These are phyloP conservation scores for Pleomassaria siparia DNA, from an alignment of 2,329 filamentous ascomycete species.

Conservation along the genomic window DNA sequence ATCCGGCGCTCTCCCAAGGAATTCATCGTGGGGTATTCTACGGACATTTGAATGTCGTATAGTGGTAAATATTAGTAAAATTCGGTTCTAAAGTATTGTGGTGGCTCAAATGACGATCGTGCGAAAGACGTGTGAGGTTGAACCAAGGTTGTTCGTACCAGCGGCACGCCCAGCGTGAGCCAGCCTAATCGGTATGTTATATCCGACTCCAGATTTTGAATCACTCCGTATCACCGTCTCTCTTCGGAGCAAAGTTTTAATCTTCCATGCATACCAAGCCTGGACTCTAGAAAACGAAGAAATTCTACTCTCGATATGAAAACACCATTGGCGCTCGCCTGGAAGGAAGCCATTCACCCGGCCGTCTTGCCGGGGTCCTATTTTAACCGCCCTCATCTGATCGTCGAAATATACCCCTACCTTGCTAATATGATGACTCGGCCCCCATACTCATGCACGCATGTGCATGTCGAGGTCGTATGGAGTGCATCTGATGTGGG, in stretches of 20 bases:
- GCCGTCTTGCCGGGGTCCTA: background rate
- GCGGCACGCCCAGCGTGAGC: too few relatives aligned
- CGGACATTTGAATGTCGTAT: background rate
- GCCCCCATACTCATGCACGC: background rate
- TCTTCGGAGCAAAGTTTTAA: background rate
- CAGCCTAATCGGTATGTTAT: too few relatives aligned
- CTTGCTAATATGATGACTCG: slow-evolving; percentile 1
- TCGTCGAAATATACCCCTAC: background rate
- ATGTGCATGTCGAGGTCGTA: background rate
- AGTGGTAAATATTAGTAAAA: background rate
- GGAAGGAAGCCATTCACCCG: background rate
- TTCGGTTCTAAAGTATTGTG: background rate
- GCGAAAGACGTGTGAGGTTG: background rate
- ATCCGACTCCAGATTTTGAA: background rate
- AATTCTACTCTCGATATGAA: background rate
- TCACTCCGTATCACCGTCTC: background rate
- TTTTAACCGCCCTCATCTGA: slow-evolving; percentile 1
- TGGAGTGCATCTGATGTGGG: slow-evolving; percentile 2
- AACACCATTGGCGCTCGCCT: background rate
- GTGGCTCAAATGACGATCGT: background rate
- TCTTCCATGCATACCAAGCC: background rate
- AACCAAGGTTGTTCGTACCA: background rate
- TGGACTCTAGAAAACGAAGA: background rate
- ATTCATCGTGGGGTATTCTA: background rate
- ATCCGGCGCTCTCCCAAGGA: background rate